Conservation (phyloP, 352 stramenopile species). For the Pythium aphanidermatum region DNA sequence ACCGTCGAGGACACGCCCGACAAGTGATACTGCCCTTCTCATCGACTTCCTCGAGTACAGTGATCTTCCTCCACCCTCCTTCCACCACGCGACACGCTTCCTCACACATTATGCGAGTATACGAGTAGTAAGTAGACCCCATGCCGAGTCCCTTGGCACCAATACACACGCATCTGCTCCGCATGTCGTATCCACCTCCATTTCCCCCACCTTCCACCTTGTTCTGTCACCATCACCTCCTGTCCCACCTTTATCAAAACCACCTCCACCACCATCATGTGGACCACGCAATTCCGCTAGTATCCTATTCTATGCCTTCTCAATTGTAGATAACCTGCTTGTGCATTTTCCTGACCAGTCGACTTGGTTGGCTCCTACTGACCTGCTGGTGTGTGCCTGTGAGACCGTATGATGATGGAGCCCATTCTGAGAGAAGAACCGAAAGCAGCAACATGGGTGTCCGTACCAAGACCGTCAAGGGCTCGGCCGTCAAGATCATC, state of each 20-base stretch:
- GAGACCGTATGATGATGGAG: too few species aligned
- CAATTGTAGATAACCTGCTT: slow-evolving; percentile 1
- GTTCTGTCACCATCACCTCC: background rate
- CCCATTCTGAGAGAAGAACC: slow-evolving; percentile 20
- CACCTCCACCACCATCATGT: background rate
- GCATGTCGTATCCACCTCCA: too few species aligned
- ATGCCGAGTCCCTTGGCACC: too few species aligned
- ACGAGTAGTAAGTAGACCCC: too few species aligned
- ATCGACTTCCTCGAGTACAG: background rate
- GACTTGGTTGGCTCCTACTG: slow-evolving; percentile 11
- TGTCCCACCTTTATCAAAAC: slow-evolving; percentile 2
- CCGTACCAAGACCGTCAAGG: slow-evolving; percentile 99
- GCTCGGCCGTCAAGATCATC: slow-evolving; percentile 99
- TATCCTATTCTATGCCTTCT: background rate
- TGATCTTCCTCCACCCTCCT: background rate
- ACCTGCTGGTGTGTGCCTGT: too few species aligned
- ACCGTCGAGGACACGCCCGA: slow-evolving; percentile 53
- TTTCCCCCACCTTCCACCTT: background rate
- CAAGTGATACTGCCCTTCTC: slow-evolving; percentile 17
- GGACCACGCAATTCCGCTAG: slow-evolving; percentile 2
- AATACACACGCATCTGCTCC: too few species aligned
- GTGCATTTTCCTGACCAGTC: background rate
- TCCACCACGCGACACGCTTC: too few species aligned
- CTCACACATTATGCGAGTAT: too few species aligned
- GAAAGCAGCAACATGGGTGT: slow-evolving; percentile 91